Evolutionary conservation across 2,329 filamentous ascomycete species (phyloP).

Genomic region (Xenoacremonium recifei): DNA sequence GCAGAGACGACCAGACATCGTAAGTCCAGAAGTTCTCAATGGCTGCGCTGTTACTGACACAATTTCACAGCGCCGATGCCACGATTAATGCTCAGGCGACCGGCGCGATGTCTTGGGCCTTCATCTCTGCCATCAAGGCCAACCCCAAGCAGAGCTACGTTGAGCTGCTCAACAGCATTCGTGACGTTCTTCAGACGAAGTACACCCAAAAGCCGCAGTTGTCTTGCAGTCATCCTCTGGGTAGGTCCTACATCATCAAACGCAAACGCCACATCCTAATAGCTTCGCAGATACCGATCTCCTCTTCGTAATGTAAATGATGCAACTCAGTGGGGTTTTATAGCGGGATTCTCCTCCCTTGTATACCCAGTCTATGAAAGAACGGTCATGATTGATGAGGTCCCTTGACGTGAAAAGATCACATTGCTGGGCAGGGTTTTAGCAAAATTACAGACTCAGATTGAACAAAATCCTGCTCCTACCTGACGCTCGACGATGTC

Average conservation of each 20-base stretch:
- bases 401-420: not conserved
- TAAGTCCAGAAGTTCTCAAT: conserved; percentile 24
- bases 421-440: not conserved
- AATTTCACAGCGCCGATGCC: conserved; percentile 71
- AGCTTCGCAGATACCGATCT: conserved; percentile 58
- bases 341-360: not conserved
- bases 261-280: not conserved
- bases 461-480: not conserved
- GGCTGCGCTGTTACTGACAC: conserved; percentile 16
- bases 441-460: not conserved
- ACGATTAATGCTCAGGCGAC: conserved; percentile 86
- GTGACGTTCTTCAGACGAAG: conserved; percentile 81
- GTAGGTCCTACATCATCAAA: conserved; percentile 61
- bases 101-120: conserved; percentile 97
- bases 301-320: conserved; percentile 61
- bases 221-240: conserved; percentile 91
- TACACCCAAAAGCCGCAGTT: conserved; percentile 96
- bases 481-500: not conserved
- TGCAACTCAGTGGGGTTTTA: not conserved
- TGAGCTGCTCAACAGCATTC: conserved; percentile 90
- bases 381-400: not conserved
- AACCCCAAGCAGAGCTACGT: conserved; percentile 96
- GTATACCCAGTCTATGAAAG: not conserved
- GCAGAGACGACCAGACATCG: conserved; percentile 94
- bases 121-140: conserved; percentile 86